Conservation (phyloP, 768 basidiomycete species). For the Suillus fuscotomentosus region DNA sequence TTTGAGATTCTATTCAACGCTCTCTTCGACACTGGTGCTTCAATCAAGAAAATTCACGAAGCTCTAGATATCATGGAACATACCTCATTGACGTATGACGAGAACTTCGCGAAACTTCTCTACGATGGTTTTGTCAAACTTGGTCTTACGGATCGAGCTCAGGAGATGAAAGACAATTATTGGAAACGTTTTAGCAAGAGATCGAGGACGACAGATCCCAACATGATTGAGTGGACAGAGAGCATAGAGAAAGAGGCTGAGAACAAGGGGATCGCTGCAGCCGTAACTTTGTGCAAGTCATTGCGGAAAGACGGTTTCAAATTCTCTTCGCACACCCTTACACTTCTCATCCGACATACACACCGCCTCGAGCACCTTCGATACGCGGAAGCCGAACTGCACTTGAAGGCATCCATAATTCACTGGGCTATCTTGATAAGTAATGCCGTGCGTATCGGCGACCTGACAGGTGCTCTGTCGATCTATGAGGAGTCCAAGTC, state of each 20-base stretch:
- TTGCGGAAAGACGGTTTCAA: conserved; percentile 34
- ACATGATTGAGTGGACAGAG: conserved; percentile 30
- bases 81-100: conserved; percentile 43
- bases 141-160: conserved; percentile 35
- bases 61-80: conserved; percentile 48
- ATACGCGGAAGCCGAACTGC: conserved; percentile 40
- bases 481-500: conserved; percentile 48
- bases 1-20: conserved; percentile 49
- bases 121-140: conserved; percentile 42
- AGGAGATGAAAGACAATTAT: conserved; percentile 40
- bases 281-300: conserved; percentile 34
- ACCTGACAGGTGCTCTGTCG: conserved; percentile 40
- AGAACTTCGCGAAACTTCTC: conserved; percentile 39
- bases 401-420: conserved; percentile 36
- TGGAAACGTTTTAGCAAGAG: conserved; percentile 29
- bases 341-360: conserved; percentile 44
- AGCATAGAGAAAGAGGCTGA: conserved; percentile 28
- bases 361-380: conserved; percentile 40
- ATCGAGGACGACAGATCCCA: conserved; percentile 23
- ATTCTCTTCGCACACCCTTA: conserved; percentile 31
- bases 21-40: conserved; percentile 33
- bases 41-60: conserved; percentile 33
- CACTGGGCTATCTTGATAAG: conserved; percentile 58
- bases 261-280: conserved; percentile 32
- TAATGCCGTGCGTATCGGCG: conserved; percentile 43